Evolutionary conservation across 768 basidiomycete species (phyloP), one percentile per base, ranked within the genome.

Genomic region (Rhodotorula paludigena): DNA sequence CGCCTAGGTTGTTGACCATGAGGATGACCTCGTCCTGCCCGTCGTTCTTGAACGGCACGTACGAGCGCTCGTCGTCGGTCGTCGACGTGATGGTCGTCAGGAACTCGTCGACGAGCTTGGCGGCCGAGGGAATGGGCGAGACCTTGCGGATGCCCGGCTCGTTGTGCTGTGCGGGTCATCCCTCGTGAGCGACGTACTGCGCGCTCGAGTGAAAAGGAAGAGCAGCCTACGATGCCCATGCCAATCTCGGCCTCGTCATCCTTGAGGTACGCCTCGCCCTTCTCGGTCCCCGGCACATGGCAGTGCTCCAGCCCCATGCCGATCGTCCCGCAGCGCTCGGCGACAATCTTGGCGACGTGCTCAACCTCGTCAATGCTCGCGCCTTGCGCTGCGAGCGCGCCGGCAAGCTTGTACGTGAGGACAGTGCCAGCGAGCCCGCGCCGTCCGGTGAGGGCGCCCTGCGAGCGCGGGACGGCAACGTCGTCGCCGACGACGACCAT

Each of bases 371-470:
- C 80, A 45, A 79, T 59, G 38, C 65, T 69, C 1, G 68, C 77
- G 7, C 79, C 79, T 38, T 71, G 32, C 14, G 76, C 77, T 0
- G 81, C 78, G 6, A 79, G 70, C 3, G 80, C 79, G 28, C 78
- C 76, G 0, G 78, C 79, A 25, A 79, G 60, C 75, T 81, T 81
- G 76, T 80, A 80, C 20, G 77, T 77, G 21, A 81, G 67, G 35
- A 80, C 77, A 18, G 81, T 81, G 5, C 79, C 80, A 0, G 80
- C 77, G 5, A 81, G 68, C 51, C 79, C 80, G 74, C 80, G 69
- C 59, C 81, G 72, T 18, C 81, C 81, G 38, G 80, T 80, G 44
- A 81, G 75, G 12, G 70, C 76, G 8, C 81, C 81, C 60, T 80
- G 80, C 41, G 71, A 67, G n/a, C 75, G 69, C 39, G 67, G 74